Conservation (phyloP, 495 filamentous ascomycete genomes). For the Penicillium psychrofluorescens region DNA sequence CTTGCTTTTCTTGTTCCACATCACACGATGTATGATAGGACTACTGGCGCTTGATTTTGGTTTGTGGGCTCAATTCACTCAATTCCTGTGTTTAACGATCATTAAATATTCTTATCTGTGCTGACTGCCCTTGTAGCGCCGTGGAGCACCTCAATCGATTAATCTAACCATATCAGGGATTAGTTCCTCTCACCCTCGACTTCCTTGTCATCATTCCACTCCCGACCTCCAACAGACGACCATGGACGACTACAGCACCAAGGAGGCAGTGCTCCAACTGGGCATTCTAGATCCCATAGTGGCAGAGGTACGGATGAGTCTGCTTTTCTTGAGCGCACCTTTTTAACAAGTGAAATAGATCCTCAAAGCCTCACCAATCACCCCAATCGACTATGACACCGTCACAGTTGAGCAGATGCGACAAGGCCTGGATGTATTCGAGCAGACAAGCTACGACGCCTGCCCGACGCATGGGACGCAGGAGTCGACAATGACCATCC, state of each 20-base stretch:
- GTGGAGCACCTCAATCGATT: no score
- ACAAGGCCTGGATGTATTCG: not conserved
- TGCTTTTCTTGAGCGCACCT: not conserved
- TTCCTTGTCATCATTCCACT: no score
- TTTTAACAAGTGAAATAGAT: constrained; percentile 6
- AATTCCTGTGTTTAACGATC: no score
- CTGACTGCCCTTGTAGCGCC: no score
- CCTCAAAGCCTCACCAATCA: constrained; percentile 17
- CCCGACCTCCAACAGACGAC: not conserved
- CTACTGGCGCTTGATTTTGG: constrained; percentile 23
- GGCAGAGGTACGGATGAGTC: constrained; percentile 13
- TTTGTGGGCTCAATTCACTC: no score
- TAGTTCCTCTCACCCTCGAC: no score
- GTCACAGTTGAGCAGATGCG: not conserved
- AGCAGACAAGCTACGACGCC: constrained; percentile 2
- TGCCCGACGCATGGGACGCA: constrained; percentile 10
- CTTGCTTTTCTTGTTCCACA: constrained; percentile 22
- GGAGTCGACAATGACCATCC: constrained; percentile 25
- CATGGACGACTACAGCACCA: constrained; percentile 12
- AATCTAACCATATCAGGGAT: no score
- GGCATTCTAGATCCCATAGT: constrained; percentile 28
- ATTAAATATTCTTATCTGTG: no score
- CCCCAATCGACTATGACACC: constrained; percentile 1
- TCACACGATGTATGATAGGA: constrained; percentile 41
- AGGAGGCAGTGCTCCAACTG: constrained; percentile 23